Base-by-base conservation (phyloP, 495 filamentous ascomycete species). In the Neurospora sp. region DNA sequence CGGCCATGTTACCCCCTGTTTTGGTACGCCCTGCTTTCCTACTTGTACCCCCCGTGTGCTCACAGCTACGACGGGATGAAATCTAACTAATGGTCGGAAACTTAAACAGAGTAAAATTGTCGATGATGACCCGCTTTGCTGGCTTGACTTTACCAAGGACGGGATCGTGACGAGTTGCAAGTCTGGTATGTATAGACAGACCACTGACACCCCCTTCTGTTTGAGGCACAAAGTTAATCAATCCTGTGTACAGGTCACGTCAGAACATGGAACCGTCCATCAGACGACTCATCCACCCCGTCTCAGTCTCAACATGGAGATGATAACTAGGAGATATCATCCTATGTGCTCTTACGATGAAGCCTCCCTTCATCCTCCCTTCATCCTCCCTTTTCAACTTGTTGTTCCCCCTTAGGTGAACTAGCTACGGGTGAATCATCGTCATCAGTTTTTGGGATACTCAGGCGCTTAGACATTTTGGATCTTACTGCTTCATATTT, bases 161-260 rank as follows among this genome's bases (percentile, higher is more conserved):
- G 91, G 90, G 38, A 94, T 99, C 59, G 89, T 98, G 77, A 97
- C 93, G n/a, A 92, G 92, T 72, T 98, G 94, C 78, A 90, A 91
- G 76, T 89, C 89, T 82, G 94, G 94, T 96, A 83, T 81, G 88
- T 81, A 38, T 75, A 20, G 12, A 70, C 27, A 37, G 31, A 59
- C 38, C 75, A 31, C 14, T 41, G 23, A 72, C 73, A 72, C 72
- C 71, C 4, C 12, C 11, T 5, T 40, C 11, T 12, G 39, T 12
- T 16, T 11, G 11, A 23, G 3, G 11, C 40, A 35, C 23, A 69
- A 73, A 69, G 72, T 72, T 70, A 79, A 73, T 72, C 62, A 39
- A 70, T 71, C 37, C 39, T 12, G 11, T 40, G 14, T 14, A 42
- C 75, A 94, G 94, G 94, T 20, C 94, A 97, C 81, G 90, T 97